Evolutionary conservation across 495 filamentous ascomycete species (phyloP).

Genomic region (Copromyces sp.): DNA sequence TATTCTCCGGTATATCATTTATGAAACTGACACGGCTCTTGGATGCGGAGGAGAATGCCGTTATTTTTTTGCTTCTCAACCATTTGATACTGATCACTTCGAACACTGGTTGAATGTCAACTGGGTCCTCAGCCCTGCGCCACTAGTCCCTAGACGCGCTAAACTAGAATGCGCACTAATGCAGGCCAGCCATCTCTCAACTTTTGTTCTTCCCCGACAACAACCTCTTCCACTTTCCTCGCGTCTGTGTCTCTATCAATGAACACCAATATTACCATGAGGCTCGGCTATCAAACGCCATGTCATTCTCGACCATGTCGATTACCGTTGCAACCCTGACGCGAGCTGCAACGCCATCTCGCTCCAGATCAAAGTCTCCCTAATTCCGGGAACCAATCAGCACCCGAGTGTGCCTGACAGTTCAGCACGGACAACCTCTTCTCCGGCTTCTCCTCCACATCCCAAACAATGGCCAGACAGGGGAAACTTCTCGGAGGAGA

Average conservation of each 20-base stretch:
- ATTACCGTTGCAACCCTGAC: neutral
- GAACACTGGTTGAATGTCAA: neutral
- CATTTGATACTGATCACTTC: neutral
- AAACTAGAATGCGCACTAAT: neutral
- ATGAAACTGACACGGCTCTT: neutral
- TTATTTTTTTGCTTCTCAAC: neutral
- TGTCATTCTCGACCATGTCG: neutral
- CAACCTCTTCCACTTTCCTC: neutral
- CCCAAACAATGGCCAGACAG: neutral
- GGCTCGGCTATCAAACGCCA: neutral
- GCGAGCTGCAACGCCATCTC: neutral
- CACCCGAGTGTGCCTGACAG: neutral
- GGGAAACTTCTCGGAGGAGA: neutral
- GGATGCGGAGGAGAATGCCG: neutral
- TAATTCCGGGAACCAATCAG: neutral
- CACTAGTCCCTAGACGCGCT: neutral
- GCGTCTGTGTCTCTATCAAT: neutral
- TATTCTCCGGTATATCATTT: neutral
- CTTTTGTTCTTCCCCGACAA: neutral
- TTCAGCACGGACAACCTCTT: neutral
- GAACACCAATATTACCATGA: neutral
- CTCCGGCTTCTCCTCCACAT: neutral
- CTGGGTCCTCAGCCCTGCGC: neutral
- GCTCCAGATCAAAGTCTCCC: neutral
- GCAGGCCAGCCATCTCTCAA: neutral